Conservation (phyloP, 768 basidiomycete species). For the Cystobasidium onofrii region DNA sequence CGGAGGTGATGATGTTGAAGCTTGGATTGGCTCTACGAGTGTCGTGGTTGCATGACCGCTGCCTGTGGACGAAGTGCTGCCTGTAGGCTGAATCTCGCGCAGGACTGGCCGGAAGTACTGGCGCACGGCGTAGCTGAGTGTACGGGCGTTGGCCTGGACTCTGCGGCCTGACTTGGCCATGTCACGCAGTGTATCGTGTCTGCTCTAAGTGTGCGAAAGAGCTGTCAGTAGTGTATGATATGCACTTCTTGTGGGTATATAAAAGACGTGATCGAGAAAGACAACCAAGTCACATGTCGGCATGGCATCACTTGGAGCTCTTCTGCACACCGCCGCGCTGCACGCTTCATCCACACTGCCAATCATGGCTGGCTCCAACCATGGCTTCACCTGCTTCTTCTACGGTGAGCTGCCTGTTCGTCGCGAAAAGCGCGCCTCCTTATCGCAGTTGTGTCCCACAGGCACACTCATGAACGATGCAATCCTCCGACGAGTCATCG, state of each 20-base stretch:
- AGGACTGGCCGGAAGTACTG: conserved; percentile 9
- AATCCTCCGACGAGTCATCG: conserved; percentile 68
- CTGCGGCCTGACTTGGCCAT: conserved; percentile 15
- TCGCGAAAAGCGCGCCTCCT: not conserved
- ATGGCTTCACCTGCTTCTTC: conserved; percentile 27
- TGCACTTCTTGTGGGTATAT: too few species aligned
- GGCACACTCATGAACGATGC: conserved; percentile 83
- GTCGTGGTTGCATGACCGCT: not conserved
- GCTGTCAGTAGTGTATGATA: too few species aligned
- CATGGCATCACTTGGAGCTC: too few species aligned
- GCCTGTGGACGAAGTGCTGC: not conserved
- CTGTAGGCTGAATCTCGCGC: not conserved
- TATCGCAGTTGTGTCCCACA: conserved; percentile 20
- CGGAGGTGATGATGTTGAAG: not conserved
- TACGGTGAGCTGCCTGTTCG: conserved; percentile 11
- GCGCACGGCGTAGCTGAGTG: not conserved
- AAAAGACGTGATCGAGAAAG: too few species aligned
- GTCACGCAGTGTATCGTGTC: not conserved
- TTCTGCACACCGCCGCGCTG: too few species aligned
- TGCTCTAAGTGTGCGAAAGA: too few species aligned
- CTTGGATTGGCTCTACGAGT: not conserved
- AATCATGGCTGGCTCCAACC: not conserved
- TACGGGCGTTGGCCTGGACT: conserved; percentile 15
- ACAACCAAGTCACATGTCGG: too few species aligned
- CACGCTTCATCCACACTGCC: not conserved